These are phyloP conservation scores for Camelina hispida DNA, from an alignment of 345 rosid genomes.

Conservation along the genomic window DNA sequence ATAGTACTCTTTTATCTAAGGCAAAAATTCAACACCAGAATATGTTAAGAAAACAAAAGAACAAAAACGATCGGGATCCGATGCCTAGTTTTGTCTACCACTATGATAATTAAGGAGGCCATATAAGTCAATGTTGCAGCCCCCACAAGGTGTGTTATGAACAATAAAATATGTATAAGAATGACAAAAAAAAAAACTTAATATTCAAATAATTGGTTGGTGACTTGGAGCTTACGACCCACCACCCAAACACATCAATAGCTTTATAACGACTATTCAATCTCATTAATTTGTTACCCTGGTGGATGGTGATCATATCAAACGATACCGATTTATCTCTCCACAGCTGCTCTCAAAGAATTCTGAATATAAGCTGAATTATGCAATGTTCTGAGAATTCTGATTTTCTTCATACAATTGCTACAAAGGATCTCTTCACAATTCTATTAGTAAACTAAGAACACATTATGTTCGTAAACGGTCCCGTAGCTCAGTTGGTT, in stretches of 20 bases:
- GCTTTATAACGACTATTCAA: slow-evolving; percentile 46
- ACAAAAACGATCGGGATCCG: slow-evolving; percentile 37
- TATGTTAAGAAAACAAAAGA: slow-evolving; percentile 20
- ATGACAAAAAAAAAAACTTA: slow-evolving; percentile 9
- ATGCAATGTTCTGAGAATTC: background rate
- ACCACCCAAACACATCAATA: slow-evolving; percentile 45
- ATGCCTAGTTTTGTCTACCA: slow-evolving; percentile 42
- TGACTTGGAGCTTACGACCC: slow-evolving; percentile 48
- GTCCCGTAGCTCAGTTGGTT: slow-evolving; percentile 99
- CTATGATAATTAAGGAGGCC: slow-evolving; percentile 39
- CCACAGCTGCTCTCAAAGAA: background rate
- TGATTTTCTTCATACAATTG: background rate
- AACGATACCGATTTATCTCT: slow-evolving; percentile 1
- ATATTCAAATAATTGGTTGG: slow-evolving; percentile 45
- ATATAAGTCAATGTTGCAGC: slow-evolving; percentile 43
- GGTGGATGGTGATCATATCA: slow-evolving; percentile 42
- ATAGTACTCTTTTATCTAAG: background rate
- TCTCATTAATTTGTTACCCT: slow-evolving; percentile 35
- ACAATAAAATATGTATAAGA: slow-evolving; percentile 23
- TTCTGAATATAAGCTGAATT: background rate
- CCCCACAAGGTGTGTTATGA: slow-evolving; percentile 39
- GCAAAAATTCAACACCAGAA: slow-evolving; percentile 21
- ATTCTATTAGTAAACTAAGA: fast-evolving
- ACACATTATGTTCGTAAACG: fast-evolving
- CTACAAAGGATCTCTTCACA: background rate